Conservation (phyloP, 2,329 filamentous ascomycete species). For the Cladosporium sp. region DNA sequence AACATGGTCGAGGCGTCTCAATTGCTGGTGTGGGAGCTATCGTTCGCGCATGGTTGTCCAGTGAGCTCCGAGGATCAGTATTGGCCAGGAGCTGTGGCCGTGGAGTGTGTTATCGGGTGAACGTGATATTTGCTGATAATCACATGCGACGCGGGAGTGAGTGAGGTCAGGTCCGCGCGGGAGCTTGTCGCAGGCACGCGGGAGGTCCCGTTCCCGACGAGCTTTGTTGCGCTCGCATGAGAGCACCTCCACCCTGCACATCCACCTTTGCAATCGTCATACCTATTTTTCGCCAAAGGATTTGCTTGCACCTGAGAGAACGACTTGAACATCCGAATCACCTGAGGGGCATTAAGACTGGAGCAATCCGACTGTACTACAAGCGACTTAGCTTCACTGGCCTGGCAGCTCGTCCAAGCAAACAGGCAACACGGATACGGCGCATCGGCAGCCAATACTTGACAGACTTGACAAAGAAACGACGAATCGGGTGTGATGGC, state of each 20-base stretch:
- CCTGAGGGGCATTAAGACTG: too few species aligned
- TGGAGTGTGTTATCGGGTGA: neutral
- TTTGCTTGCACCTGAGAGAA: too few species aligned
- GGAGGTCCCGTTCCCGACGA: neutral
- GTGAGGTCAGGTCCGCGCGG: neutral
- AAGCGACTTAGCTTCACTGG: neutral
- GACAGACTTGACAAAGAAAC: neutral
- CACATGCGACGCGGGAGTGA: slow-evolving; percentile 4
- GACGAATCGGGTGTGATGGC: neutral
- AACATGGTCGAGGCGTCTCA: slow-evolving; percentile 60
- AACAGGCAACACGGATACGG: neutral
- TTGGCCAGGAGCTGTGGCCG: neutral
- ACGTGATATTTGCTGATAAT: neutral
- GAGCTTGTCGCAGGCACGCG: neutral
- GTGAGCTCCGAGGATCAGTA: too few species aligned
- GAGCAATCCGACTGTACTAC: too few species aligned
- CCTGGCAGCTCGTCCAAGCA: neutral
- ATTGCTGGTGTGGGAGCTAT: neutral
- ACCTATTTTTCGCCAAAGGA: neutral
- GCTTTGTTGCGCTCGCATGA: slow-evolving; percentile 1
- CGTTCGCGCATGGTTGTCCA: slow-evolving; percentile 5
- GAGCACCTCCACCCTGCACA: neutral
- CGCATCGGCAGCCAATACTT: neutral
- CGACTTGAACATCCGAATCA: too few species aligned
- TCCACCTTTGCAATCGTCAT: neutral